Evolutionary conservation across 2,329 filamentous ascomycete genomes (phyloP).

Genomic region (Fonsecaea erecta): DNA sequence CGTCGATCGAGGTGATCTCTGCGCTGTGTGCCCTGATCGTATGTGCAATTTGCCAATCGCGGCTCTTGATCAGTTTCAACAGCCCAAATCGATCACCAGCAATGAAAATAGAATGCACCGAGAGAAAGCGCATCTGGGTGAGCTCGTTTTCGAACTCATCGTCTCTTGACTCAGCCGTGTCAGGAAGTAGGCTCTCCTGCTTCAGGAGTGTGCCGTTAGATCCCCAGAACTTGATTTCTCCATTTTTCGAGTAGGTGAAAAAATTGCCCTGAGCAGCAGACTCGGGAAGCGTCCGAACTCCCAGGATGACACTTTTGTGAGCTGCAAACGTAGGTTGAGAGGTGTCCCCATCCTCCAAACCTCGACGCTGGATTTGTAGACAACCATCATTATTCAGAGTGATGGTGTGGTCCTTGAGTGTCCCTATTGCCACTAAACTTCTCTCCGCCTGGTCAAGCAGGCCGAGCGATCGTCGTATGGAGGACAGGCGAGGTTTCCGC

Average conservation of each 20-base stretch:
- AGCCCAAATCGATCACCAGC: conserved; percentile 87
- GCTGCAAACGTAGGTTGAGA: conserved; percentile 54
- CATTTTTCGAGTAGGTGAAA: conserved; percentile 85
- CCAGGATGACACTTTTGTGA: conserved; percentile 66
- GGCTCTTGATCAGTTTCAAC: conserved; percentile 55
- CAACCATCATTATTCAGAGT: conserved; percentile 76
- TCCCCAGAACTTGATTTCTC: conserved; percentile 82
- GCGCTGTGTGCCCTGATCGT: conserved; percentile 84
- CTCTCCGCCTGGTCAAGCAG: conserved; percentile 35
- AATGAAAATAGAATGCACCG: conserved; percentile 69
- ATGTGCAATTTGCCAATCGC: conserved; percentile 64
- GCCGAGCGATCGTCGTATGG: conserved; percentile 35
- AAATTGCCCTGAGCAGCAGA: conserved; percentile 71
- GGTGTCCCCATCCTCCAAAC: conserved; percentile 40
- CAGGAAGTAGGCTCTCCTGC: conserved; percentile 70
- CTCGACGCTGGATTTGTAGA: conserved; percentile 65
- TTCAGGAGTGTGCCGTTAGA: conserved; percentile 70
- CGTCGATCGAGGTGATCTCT: conserved; percentile 80
- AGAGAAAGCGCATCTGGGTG: conserved; percentile 63
- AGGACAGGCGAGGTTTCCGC: conserved; percentile 22
- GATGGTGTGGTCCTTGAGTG: conserved; percentile 68
- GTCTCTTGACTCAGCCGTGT: conserved; percentile 58
- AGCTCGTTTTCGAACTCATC: conserved; percentile 61
- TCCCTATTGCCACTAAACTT: conserved; percentile 69
- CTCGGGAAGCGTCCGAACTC: conserved; percentile 68